A percentile compares a stretch with the other conserved stretches of the same genome.
These are phyloP conservation scores for Wickerhamomyces sp. DNA, from an alignment of 1,139 yeast genomes.

Conservation along the genomic window DNA sequence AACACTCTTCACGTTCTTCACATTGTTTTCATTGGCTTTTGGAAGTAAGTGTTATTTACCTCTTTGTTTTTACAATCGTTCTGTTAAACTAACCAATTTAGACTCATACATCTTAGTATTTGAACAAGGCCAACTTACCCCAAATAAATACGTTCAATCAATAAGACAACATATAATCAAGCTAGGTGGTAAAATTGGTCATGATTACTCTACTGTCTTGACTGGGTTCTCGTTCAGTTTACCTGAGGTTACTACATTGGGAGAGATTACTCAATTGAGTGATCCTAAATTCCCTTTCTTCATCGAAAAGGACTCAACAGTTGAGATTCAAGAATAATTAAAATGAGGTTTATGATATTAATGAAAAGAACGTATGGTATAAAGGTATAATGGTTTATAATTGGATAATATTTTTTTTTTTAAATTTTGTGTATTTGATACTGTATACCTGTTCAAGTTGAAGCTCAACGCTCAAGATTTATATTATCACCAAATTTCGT, in stretches of 20 bases:
- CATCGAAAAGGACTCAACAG: slow-evolving; percentile 34
- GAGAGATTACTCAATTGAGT: slow-evolving; percentile 12
- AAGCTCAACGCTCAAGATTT: slow-evolving; percentile 67
- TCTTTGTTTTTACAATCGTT: neutral
- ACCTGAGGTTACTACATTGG: slow-evolving; percentile 24
- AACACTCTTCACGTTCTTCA: slow-evolving; percentile 1
- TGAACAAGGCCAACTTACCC: slow-evolving; percentile 25
- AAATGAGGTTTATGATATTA: too few relatives aligned
- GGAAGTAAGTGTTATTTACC: slow-evolving; percentile 5
- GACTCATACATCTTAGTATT: slow-evolving; percentile 23
- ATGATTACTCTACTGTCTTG: slow-evolving; percentile 34
- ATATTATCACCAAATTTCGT: slow-evolving; percentile 89
- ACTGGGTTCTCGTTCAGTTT: slow-evolving; percentile 35
- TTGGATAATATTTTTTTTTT: neutral
- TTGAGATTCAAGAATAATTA: slow-evolving; percentile 16
- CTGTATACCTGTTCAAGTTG: too few relatives aligned
- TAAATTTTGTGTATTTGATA: neutral
- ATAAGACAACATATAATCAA: slow-evolving; percentile 28
- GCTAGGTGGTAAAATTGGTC: slow-evolving; percentile 35
- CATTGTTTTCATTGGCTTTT: slow-evolving; percentile 3
- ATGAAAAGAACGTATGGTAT: neutral
- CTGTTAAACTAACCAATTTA: slow-evolving; percentile 1
- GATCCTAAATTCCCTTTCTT: slow-evolving; percentile 33
- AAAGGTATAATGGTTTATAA: neutral
- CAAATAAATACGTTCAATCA: slow-evolving; percentile 19